Base-by-base conservation (phyloP, 257 asterid species). In the Forsythia suspensa region DNA sequence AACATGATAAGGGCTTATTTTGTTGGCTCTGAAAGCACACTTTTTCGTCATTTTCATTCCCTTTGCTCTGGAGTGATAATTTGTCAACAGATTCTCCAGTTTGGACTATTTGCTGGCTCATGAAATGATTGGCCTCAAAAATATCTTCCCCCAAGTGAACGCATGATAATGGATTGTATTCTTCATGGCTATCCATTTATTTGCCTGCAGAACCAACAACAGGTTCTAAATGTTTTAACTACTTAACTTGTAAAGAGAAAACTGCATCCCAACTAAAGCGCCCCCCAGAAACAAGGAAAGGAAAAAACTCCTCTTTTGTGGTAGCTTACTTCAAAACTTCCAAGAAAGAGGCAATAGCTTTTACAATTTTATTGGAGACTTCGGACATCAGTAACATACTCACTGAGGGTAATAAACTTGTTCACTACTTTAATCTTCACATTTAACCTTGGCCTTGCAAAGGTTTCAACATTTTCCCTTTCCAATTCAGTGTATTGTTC, bases 111-210 rank as follows among this genome's bases (percentile, higher is more conserved):
- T 70, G 75, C 46, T 46, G 18, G 67, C 72, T 73, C 67, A 29
- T 43, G 40, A 72, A 81, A 55, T 37, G 52, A 73, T 36, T 74
- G 80, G 75, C 81, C 52, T 70, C 78, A 20, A 80, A 80, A 73
- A 57, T 71, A 57, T 85, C 82, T 75, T 79, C 82, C 79, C 71
- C 85, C 29, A 76, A 70, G 75, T 41, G 74, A 66, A 43, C n/a
- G 61, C 37, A 38, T 70, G 83, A 81, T 77, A 81, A 80, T 70
- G 79, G 77, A 71, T 69, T 81, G 61, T 78, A 51, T 36, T 72
- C 77, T 75, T 81, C 87, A 72, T 71, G 74, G 70, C 83, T 72
- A 75, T 65, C 78, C 88, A 84, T 84, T 75, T 76, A 77, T 48
- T 55, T 76, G 71, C 57, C 68, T 10, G 70, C 15, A 70, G 80